Conservation (phyloP, 495 filamentous ascomycete species). For the Talaromyces proteolyticus region DNA sequence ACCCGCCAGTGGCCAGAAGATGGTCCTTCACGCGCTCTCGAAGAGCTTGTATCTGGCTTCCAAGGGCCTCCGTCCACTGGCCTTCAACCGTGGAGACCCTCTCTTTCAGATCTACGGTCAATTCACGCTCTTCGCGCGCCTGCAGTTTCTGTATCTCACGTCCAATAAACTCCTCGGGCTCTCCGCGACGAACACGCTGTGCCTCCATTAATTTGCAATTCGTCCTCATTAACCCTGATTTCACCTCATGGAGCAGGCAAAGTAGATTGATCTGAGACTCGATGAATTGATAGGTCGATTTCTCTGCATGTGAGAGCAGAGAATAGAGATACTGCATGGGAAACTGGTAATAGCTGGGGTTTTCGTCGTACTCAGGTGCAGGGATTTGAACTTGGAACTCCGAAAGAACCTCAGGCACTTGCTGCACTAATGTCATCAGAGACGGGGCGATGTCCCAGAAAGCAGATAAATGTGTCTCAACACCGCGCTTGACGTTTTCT, state of each 20-base stretch:
- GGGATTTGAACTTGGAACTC: conserved; percentile 67
- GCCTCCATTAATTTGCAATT: conserved; percentile 46
- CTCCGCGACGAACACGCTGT: conserved; percentile 53
- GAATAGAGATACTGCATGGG: conserved; percentile 86
- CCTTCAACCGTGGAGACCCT: conserved; percentile 85
- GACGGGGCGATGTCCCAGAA: conserved; percentile 97
- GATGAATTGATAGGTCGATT: conserved; percentile 91
- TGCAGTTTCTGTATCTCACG: conserved; percentile 55
- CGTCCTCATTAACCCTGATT: conserved; percentile 66
- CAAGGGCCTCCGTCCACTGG: conserved; percentile 71
- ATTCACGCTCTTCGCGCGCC: conserved; percentile 54
- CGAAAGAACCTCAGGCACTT: conserved; percentile 56
- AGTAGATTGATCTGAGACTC: conserved; percentile 89
- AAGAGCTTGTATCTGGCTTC: conserved; percentile 48
- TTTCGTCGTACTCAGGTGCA: conserved; percentile 72
- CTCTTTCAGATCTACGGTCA: conserved; percentile 88
- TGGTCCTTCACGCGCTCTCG: conserved; percentile 56
- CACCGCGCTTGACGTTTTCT: conserved; percentile 76
- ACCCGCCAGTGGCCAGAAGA: conserved; percentile 62
- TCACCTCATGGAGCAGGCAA: conserved; percentile 91
- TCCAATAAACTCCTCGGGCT: conserved; percentile 39
- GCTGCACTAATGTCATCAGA: conserved; percentile 67
- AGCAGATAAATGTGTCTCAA: conserved; percentile 82
- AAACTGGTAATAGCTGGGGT: conserved; percentile 63
- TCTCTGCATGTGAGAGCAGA: conserved; percentile 79